Conservation (phyloP, 441 rosid genomes). For the Erodium moschatum region DNA sequence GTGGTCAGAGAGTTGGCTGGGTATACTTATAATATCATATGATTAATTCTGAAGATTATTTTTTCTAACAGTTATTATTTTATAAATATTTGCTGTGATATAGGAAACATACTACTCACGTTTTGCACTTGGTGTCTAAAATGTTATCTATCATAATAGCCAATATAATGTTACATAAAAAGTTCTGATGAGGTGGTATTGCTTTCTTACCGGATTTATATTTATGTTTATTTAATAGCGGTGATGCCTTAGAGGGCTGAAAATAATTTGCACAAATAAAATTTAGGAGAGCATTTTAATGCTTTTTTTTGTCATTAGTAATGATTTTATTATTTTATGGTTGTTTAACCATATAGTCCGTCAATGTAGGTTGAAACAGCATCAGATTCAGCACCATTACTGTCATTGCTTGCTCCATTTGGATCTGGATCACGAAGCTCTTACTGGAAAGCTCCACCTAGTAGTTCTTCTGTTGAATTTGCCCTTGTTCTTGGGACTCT, state of each 20-base stretch:
- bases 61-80: neutral
- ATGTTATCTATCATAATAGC: neutral
- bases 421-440: constrained; percentile 43
- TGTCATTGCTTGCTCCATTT: constrained; percentile 72
- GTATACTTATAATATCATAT: neutral
- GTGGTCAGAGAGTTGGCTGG: neutral
- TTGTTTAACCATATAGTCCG: constrained; percentile 10
- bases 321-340: constrained; percentile 9
- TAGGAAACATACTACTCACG: neutral
- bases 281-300: neutral
- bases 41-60: neutral
- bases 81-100: neutral
- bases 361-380: constrained; percentile 74
- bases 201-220: too few relatives aligned
- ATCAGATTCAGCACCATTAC: constrained; percentile 63
- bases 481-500: constrained; percentile 56
- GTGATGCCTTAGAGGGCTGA: too few relatives aligned
- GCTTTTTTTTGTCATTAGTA: neutral
- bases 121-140: neutral
- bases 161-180: neutral
- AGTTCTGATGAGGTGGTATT: too few relatives aligned
- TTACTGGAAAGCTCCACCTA: constrained; percentile 86
- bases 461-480: constrained; percentile 51
- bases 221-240: too few relatives aligned
- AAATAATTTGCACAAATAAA: too few relatives aligned